Percentiles rank a stretch among this genome's conserved stretches.
Evolutionary conservation across 2,329 filamentous ascomycete genomes (phyloP).

Genomic region (Zasmidium angulare): DNA sequence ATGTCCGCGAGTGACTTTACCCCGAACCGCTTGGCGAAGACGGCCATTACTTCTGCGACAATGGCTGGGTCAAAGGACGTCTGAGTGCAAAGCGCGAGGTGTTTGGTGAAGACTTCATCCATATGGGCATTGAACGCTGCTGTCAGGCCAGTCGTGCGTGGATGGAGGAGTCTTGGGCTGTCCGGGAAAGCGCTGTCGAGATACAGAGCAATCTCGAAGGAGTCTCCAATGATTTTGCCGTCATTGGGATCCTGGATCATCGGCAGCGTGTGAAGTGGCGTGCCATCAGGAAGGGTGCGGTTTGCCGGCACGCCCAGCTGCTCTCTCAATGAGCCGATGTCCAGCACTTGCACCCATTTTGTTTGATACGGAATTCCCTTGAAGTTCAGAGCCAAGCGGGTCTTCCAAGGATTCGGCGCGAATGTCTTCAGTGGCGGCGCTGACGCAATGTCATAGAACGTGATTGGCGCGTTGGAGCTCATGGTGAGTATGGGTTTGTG

Average conservation of each 20-base stretch:
- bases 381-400: conserved; percentile 52
- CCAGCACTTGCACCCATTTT: conserved; percentile 54
- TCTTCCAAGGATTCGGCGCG: conserved; percentile 53
- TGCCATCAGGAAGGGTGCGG: conserved; percentile 58
- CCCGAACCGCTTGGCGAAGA: conserved; percentile 50
- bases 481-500: conserved; percentile 14
- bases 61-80: conserved; percentile 55
- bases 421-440: conserved; percentile 40
- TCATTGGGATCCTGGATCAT: conserved; percentile 52
- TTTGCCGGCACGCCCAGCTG: conserved; percentile 49
- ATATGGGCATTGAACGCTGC: conserved; percentile 55
- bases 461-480: conserved; percentile 32
- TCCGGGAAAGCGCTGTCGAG: conserved; percentile 55
- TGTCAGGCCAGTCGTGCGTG: conserved; percentile 35
- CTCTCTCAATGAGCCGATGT: conserved; percentile 52
- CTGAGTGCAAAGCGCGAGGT: conserved; percentile 43
- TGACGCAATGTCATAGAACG: conserved; percentile 52
- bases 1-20: conserved; percentile 37
- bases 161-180: conserved; percentile 52
- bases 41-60: conserved; percentile 46
- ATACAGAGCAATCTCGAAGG: conserved; percentile 65
- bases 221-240: conserved; percentile 54
- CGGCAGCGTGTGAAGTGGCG: conserved; percentile 61
- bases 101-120: conserved; percentile 55
- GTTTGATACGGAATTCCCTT: conserved; percentile 51